Evolutionary conservation across 306 rosid genomes (phyloP).

Genomic region (Prunus dulcis): DNA sequence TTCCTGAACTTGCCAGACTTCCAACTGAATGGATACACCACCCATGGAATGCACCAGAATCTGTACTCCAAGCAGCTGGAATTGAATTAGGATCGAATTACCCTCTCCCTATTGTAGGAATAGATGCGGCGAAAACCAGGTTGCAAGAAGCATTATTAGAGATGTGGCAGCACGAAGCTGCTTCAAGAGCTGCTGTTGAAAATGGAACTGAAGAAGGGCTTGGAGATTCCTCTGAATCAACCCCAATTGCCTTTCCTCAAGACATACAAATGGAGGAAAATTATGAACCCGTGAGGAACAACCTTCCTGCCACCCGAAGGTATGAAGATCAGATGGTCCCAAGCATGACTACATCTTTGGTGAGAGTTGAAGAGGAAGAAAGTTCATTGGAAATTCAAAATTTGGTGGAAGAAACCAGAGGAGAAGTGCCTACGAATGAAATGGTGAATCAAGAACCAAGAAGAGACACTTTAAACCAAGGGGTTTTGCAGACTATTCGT

Average conservation of each 20-base stretch:
- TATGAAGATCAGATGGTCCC: slow-evolving; percentile 96
- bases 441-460: slow-evolving; percentile 41
- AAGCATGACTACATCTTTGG: slow-evolving; percentile 59
- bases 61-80: slow-evolving; percentile 89
- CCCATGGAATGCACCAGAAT: slow-evolving; percentile 91
- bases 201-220: slow-evolving; percentile 92
- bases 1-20: slow-evolving; percentile 82
- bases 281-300: slow-evolving; percentile 53
- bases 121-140: slow-evolving; percentile 71
- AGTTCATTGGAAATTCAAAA: slow-evolving; percentile 49
- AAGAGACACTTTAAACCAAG: slow-evolving; percentile 40
- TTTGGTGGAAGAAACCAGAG: slow-evolving; percentile 53
- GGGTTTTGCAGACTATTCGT: slow-evolving; percentile 29
- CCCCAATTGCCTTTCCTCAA: slow-evolving; percentile 57
- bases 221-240: slow-evolving; percentile 77
- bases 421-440: slow-evolving; percentile 73
- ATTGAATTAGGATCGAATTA: slow-evolving; percentile 84
- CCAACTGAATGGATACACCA: slow-evolving; percentile 97
- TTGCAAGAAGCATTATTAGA: slow-evolving; percentile 63
- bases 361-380: slow-evolving; percentile 74
- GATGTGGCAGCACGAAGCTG: slow-evolving; percentile 84
- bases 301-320: slow-evolving; percentile 38
- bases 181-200: slow-evolving; percentile 71
- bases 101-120: slow-evolving; percentile 77
- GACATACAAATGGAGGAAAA: slow-evolving; percentile 75